phyloP scores from a whole-genome alignment of 2,329 filamentous ascomycete species.

The Madurella fahalii region DNA sequence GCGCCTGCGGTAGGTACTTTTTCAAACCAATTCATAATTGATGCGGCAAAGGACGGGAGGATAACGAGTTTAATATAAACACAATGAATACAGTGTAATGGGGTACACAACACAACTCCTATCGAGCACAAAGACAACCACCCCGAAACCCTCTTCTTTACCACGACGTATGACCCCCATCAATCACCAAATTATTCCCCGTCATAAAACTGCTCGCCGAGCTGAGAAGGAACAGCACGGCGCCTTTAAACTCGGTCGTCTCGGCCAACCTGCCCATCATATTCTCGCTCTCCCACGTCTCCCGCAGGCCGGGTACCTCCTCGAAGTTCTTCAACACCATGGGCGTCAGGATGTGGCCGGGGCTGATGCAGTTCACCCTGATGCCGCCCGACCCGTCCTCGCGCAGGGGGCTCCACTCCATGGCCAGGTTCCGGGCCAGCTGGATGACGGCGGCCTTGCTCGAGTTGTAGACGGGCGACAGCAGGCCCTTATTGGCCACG shows the following conservation, averaged over 20 bases:
- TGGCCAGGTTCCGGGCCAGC: constrained; percentile 63
- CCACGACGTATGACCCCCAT: constrained; percentile 65
- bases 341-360: constrained; percentile 73
- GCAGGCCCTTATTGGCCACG: constrained; percentile 59
- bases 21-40: too few relatives aligned
- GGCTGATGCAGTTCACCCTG: constrained; percentile 75
- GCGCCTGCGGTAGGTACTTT: too few relatives aligned
- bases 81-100: not conserved
- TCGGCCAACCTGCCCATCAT: constrained; percentile 71
- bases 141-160: constrained; percentile 28
- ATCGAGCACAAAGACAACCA: not conserved
- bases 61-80: too few relatives aligned
- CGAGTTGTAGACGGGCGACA: constrained; percentile 66
- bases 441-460: constrained; percentile 72
- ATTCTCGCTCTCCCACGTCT: constrained; percentile 75
- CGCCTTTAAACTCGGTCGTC: constrained; percentile 66
- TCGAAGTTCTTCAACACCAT: constrained; percentile 82
- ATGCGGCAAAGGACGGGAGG: too few relatives aligned
- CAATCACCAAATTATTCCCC: constrained; percentile 62
- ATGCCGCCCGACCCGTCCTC: constrained; percentile 59
- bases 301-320: constrained; percentile 63
- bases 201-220: constrained; percentile 68
- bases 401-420: constrained; percentile 53
- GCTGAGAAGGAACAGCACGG: constrained; percentile 63
- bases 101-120: too few relatives aligned